These are phyloP conservation scores for Kalanchoe fedtschenkoi DNA, from an alignment of 164 flowering plant species.

Conservation along the genomic window DNA sequence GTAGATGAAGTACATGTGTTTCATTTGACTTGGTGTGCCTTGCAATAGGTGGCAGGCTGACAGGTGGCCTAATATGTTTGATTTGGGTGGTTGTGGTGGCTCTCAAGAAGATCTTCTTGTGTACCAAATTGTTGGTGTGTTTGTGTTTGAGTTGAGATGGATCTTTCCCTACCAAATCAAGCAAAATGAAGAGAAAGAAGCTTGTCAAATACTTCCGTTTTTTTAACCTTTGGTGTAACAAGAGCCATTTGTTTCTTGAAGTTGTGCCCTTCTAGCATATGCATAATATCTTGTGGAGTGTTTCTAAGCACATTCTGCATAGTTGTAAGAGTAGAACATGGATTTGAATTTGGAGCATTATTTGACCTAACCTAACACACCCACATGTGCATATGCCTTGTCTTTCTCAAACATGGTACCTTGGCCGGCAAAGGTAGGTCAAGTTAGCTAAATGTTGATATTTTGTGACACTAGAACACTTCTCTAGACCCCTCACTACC, in stretches of 20 bases:
- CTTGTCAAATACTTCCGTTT: not conserved
- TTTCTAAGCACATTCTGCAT: not conserved
- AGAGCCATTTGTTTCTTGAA: not conserved
- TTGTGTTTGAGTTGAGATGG: not conserved
- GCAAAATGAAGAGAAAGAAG: not conserved
- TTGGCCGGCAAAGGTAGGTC: constrained; percentile 7
- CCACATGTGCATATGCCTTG: not conserved
- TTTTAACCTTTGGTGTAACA: not conserved
- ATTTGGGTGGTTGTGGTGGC: not conserved
- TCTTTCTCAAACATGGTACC: constrained; percentile 4
- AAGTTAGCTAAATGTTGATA: constrained; percentile 6
- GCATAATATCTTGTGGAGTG: no score
- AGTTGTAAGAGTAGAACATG: no score
- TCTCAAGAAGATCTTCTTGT: not conserved
- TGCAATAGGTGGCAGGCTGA: constrained; percentile 5
- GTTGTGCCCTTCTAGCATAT: no score
- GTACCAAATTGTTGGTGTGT: constrained; percentile 4
- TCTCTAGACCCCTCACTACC: no score
- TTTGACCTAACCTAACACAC: not conserved
- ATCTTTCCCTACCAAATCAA: not conserved
- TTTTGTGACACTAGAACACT: not conserved
- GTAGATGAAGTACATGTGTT: constrained; percentile 7
- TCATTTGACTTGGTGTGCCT: constrained; percentile 6
- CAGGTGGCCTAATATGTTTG: constrained; percentile 5
- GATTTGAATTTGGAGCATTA: not conserved